Percentiles rank a stretch among this genome's conserved stretches.
These are phyloP conservation scores for Mucor racemosus DNA, from an alignment of 371 early-diverging fungal species.

Conservation along the genomic window DNA sequence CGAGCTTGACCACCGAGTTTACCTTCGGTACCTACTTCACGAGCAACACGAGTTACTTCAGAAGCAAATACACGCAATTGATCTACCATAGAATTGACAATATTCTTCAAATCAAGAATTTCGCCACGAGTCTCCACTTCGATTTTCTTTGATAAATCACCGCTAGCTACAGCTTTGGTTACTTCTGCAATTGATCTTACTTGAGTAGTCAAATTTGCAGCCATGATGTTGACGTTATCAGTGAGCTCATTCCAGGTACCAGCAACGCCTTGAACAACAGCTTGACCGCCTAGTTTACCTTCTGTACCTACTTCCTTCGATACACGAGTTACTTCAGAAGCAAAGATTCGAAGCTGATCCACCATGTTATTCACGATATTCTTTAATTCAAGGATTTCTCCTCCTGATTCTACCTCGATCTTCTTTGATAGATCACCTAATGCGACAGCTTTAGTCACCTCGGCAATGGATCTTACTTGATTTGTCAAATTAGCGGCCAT, in stretches of 20 bases:
- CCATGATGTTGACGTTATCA: conserved; percentile 44
- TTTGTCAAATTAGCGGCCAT: conserved; percentile 53
- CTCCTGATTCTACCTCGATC: conserved; percentile 68
- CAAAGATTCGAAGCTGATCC: conserved; percentile 41
- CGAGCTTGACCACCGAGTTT: conserved; percentile 53
- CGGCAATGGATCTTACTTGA: conserved; percentile 61
- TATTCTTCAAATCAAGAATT: conserved; percentile 39
- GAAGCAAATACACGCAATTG: conserved; percentile 40
- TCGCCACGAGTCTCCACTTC: conserved; percentile 49
- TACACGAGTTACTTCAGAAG: conserved; percentile 50
- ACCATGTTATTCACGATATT: conserved; percentile 72
- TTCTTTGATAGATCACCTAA: conserved; percentile 64
- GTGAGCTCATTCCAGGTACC: conserved; percentile 30
- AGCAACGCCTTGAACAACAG: no score
- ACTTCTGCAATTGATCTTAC: conserved; percentile 59
- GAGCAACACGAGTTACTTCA: conserved; percentile 55
- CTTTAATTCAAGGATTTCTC: conserved; percentile 68
- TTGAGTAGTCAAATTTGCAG: conserved; percentile 57
- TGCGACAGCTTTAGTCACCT: conserved; percentile 60
- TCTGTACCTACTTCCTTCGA: conserved; percentile 40
- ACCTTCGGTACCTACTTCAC: conserved; percentile 59
- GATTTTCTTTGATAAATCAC: conserved; percentile 35
- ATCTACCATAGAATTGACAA: conserved; percentile 42
- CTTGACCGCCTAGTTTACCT: conserved; percentile 18
- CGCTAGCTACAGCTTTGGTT: conserved; percentile 55